These are phyloP conservation scores for Litsea cubeba DNA, from an alignment of 164 flowering plant species.

Conservation along the genomic window DNA sequence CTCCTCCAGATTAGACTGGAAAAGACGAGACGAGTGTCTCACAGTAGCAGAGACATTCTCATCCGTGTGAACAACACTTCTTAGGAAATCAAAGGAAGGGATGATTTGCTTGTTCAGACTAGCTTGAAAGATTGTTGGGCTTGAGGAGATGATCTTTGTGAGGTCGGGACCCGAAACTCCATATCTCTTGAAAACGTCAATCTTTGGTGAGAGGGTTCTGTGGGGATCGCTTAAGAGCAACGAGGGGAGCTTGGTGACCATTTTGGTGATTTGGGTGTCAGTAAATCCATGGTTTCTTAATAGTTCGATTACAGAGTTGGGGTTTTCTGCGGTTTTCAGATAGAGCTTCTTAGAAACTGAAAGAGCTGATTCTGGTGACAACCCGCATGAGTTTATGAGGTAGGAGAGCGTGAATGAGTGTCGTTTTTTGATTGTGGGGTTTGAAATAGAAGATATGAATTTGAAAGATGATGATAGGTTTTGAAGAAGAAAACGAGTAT, in stretches of 20 bases:
- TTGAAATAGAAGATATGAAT: background rate
- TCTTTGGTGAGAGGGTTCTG: slow-evolving; percentile 6
- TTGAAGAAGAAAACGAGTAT: background rate
- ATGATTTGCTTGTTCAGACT: background rate
- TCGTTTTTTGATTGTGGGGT: background rate
- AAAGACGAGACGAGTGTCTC: background rate
- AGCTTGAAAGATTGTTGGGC: background rate
- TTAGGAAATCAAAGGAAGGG: background rate
- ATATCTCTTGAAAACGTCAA: slow-evolving; percentile 4
- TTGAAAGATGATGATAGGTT: background rate
- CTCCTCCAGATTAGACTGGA: background rate
- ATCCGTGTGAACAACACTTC: background rate
- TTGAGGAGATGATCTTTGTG: background rate
- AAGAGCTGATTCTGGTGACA: slow-evolving; percentile 4
- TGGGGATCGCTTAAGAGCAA: background rate
- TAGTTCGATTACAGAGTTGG: slow-evolving; percentile 4
- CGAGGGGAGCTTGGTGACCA: background rate
- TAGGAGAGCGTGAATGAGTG: background rate
- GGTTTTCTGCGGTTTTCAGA: background rate
- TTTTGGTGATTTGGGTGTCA: slow-evolving; percentile 3
- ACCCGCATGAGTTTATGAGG: slow-evolving; percentile 6
- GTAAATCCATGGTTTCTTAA: slow-evolving; percentile 2
- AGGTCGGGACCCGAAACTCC: slow-evolving; percentile 6
- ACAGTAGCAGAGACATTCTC: background rate
- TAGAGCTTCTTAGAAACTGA: background rate